Evolutionary conservation across 352 stramenopile species (phyloP), one percentile per base, ranked within the genome.

Genomic region (Pythium monospermum): DNA sequence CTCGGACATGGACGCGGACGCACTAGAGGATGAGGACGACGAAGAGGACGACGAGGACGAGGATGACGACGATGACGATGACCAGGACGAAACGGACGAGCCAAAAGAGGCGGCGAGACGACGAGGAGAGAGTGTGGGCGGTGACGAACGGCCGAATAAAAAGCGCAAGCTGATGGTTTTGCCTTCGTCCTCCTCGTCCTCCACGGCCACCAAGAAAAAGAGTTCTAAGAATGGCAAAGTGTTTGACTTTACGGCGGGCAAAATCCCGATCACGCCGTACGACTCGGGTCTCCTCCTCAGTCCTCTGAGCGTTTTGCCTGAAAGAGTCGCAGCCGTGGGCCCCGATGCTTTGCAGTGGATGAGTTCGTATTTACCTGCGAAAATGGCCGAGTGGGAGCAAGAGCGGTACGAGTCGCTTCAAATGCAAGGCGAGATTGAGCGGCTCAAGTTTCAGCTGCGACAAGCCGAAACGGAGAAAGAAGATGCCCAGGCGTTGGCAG

Each of bases 381-480:
- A 83, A 30, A 85, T 91, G 72, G 55, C 66, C 22, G 78, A 91
- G 22, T 90, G 77, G 81, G 81, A 91, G 53, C 56, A 86, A 50
- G 81, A 91, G 19, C 76, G 81, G 13, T 81, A 83, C 49, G 64
- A 82, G 22, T 68, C 71, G 23, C 59, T 89, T n/a, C 73, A 87
- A 49, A 83, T 90, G 74, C 83, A 88, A 48, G 81, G 78, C 45
- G 81, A 91, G 41, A 72, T 91, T 48, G 78, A 90, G 57, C 69
- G 81, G 11, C 58, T 91, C 33, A 68, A 69, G 13, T 91, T 87
- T 49, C 76, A 88, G 51, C 55, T 91, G 23, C 76, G 86, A 38
- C 73, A 82, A 28, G 59, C 78, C 2, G n/a, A 40, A 90, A 76
- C 68, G 22, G 73, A 90, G 38, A 89, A 88, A 50, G 36, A 79